Evolutionary conservation across 2,329 filamentous ascomycete genomes (phyloP), one percentile per base, ranked within the genome.

Genomic region (Macrophomina tecta): DNA sequence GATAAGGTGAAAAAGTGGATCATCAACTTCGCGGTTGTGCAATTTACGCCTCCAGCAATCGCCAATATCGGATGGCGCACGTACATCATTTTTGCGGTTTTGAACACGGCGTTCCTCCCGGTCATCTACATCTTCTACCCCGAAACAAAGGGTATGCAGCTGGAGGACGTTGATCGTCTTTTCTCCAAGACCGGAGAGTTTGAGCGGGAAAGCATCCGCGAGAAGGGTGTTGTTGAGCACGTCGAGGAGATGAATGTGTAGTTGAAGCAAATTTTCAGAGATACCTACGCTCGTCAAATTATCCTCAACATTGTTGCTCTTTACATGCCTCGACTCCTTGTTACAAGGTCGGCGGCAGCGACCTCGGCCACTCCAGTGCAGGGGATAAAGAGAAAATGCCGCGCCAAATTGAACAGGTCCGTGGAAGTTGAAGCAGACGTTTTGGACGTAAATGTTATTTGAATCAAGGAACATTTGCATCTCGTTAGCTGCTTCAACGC

Each of bases 111-210:
- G 48, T 78, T 79, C 66, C 76, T 83, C 16, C 81, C 81, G 0
- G 87, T 88, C 53, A 84, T 90, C 51, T 90, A 84, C 79, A 87
- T 88, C 73, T 83, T 87, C 71, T 88, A 89, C 3, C 88, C 87
- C 0, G 88, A 90, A 75, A 90, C 88, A 0, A 90, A 89, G 73
- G 82, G 87, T 0, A 75, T 89, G 1, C 86, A 86, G 0, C 81
- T 91, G 0, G 89, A 91, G 71, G 88, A 90, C 72, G 87, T 91
- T 81, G 87, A 84, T 56, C 48, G 68, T 32, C 36, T 72, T 45
- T 69, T 71, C 45, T 40, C 60, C 28, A 34, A 63, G 36, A 42
- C 28, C 18, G 56, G 56, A 46, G 56, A 61, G 23, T 61, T 61
- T 30, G 56, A 61, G 32, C 48, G 56, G 12, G 56, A 61, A 3